Conservation (phyloP, 2,329 filamentous ascomycete species). For the Didymella exigua region DNA sequence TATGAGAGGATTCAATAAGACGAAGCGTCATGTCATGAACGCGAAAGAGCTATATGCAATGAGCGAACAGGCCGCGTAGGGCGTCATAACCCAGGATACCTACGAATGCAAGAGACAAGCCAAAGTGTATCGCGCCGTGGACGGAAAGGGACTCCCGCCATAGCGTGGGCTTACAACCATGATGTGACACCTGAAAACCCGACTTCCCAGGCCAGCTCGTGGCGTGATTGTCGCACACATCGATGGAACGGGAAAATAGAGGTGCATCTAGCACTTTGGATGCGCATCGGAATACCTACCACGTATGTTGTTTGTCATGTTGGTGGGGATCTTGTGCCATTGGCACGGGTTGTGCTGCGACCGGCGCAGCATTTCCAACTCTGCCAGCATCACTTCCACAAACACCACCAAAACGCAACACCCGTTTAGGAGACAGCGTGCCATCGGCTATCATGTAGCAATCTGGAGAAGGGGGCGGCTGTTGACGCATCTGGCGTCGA, state of each 20-base stretch:
- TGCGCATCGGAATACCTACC: background rate
- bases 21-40: too few relatives aligned
- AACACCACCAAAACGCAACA: background rate
- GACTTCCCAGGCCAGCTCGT: background rate
- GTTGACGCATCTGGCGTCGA: background rate
- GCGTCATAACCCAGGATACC: background rate
- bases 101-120: background rate
- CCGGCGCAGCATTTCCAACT: background rate
- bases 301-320: background rate
- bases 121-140: background rate
- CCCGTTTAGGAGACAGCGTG: background rate
- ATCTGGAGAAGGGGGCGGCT: background rate
- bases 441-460: background rate
- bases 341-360: background rate
- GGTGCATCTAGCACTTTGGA: background rate
- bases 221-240: background rate
- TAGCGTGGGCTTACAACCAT: background rate
- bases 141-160: background rate
- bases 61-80: background rate
- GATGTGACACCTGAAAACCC: background rate
- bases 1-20: too few relatives aligned
- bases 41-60: constrained; percentile 1
- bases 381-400: background rate
- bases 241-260: background rate
- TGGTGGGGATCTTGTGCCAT: background rate